A percentile compares a stretch with the other conserved stretches of the same genome.
phyloP scores from a whole-genome alignment of 2,329 filamentous ascomycete genomes.

The Pseudopyricularia javanii region DNA sequence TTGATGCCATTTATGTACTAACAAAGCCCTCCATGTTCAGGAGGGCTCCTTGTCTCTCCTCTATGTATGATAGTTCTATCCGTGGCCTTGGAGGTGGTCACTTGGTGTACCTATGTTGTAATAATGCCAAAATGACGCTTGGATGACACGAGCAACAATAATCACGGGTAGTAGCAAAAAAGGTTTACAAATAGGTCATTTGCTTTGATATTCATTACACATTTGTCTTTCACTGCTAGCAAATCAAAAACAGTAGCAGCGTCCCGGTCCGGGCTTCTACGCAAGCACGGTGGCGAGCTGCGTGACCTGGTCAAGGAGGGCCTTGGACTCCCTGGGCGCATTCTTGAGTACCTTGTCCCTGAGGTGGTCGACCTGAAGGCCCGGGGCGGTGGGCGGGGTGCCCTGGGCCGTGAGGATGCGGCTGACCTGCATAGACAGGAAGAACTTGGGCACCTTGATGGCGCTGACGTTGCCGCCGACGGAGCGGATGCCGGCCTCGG shows the following conservation, averaged over 20 bases:
- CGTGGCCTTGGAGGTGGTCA: background rate
- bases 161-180: background rate
- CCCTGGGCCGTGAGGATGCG: slow-evolving; percentile 48
- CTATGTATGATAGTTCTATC: background rate
- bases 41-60: background rate
- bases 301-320: slow-evolving; percentile 39
- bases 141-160: background rate
- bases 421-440: slow-evolving; percentile 44
- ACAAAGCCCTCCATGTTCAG: background rate
- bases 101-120: background rate
- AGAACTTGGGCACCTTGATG: slow-evolving; percentile 43
- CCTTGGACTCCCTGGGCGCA: slow-evolving; percentile 32
- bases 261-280: too few relatives aligned
- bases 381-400: slow-evolving; percentile 34
- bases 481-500: slow-evolving; percentile 44
- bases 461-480: slow-evolving; percentile 36
- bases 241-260: too few relatives aligned
- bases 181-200: background rate
- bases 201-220: background rate
- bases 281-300: slow-evolving; percentile 16
- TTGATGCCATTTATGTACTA: background rate
- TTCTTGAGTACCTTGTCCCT: slow-evolving; percentile 46
- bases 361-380: slow-evolving; percentile 42
- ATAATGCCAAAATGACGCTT: background rate
- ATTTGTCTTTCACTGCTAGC: too few relatives aligned